Evolutionary conservation across 176 grass and related monocot species (phyloP).

Genomic region (Oryza punctata): DNA sequence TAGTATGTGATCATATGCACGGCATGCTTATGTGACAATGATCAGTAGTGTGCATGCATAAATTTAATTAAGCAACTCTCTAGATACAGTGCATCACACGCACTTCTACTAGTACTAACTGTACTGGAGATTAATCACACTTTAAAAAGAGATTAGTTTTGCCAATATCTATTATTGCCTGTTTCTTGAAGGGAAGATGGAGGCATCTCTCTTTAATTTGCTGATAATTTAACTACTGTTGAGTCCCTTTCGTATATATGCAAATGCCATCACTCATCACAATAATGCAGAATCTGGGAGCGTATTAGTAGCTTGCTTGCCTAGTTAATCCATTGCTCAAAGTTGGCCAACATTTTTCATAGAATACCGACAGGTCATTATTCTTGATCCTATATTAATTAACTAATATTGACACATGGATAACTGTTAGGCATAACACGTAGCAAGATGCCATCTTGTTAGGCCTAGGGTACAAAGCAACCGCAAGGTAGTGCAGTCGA

Average conservation of each 20-base stretch:
- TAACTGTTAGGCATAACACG: constrained; percentile 25
- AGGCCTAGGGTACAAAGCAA: constrained; percentile 31
- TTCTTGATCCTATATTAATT: constrained; percentile 28
- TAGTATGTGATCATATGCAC: neutral
- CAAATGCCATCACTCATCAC: constrained; percentile 34
- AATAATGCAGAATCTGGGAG: constrained; percentile 24
- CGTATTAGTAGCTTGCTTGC: neutral
- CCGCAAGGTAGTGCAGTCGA: neutral
- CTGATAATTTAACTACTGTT: constrained; percentile 25
- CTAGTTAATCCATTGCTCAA: constrained; percentile 33
- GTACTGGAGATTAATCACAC: neutral
- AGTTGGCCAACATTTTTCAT: constrained; percentile 20
- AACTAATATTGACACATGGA: constrained; percentile 29
- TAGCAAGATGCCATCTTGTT: constrained; percentile 42
- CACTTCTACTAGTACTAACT: neutral
- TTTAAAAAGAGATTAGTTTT: neutral
- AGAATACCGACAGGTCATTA: constrained; percentile 23
- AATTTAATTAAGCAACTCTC: neutral
- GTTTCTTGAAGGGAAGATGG: constrained; percentile 26
- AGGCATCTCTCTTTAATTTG: constrained; percentile 5
- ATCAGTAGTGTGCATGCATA: neutral
- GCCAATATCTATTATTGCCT: neutral
- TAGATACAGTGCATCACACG: neutral
- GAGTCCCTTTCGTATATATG: constrained; percentile 48
- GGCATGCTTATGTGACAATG: neutral